Base-by-base conservation (phyloP, 1,284 basidiomycete genomes). In the Fomitopsis schrenkii region DNA sequence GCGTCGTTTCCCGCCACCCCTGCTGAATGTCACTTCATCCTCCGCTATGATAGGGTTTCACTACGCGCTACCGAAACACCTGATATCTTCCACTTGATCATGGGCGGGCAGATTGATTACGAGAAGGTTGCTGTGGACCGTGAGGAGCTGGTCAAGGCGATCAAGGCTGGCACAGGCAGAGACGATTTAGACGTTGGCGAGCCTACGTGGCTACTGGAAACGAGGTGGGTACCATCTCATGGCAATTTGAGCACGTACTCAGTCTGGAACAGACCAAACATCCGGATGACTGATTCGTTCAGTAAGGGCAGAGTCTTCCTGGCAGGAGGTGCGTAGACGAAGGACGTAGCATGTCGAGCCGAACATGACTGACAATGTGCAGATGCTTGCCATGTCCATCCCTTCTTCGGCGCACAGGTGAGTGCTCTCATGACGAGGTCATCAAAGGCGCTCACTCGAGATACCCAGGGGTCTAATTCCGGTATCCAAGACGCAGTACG, bases 291-390 rank as follows among this genome's bases (percentile, higher is more conserved):
- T 3, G n/a, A 38, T 5, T 19, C 14, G 35, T 54, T 54, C 36
- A 38, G 52, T 26, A 67, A 70, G 30, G 77, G 74, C 0, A 62
- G 74, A 15, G 70, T 71, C 1, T 77, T 78, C 58, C 62, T 79
- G n/a, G 71, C 67, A 6, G 77, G 78, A 66, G 77, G 77, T 78
- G 45, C 19, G 58, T 55, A 12, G n/a, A 22, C 33, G n/a, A 33
- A 8, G 14, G 14, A 12, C 12, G 9, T 36, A 17, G n/a, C 5
- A 9, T 2, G 2, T 17, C 22, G 4, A 14, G 17, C 3, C 38
- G 10, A 17, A 14, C 26, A 3, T 46, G 2, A 55, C 35, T 35
- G 26, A n/a, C 44, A 10, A 26, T 36, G 36, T 12, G 30, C 36
- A 66, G 66, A 72, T 58, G 66, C 68, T 5, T 71, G 72, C 17